phyloP scores from a whole-genome alignment of 202 grass and related monocot species.

The Zoysia matrella region DNA sequence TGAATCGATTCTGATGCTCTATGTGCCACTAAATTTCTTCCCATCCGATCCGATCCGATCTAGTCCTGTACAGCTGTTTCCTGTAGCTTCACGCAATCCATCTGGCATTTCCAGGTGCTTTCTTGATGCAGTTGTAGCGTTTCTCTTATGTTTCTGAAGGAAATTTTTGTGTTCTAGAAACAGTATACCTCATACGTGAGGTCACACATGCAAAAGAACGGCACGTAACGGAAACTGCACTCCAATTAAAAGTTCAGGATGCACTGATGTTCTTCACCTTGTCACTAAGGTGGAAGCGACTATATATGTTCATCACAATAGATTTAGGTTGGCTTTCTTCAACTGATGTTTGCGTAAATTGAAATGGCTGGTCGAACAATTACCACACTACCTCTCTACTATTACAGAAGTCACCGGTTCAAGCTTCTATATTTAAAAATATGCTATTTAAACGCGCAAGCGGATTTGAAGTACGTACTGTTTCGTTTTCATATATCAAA shows the following conservation, averaged over 20 bases:
- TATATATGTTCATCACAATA: neutral
- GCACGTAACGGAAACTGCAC: neutral
- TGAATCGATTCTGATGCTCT: slow-evolving; percentile 23
- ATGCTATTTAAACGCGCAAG: neutral
- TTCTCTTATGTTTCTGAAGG: neutral
- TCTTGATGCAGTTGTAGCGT: neutral
- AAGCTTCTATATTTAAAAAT: neutral
- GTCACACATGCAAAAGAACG: slow-evolving; percentile 14
- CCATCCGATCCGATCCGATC: neutral
- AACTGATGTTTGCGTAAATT: neutral
- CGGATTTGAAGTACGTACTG: neutral
- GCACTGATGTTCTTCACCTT: neutral
- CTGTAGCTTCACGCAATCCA: neutral
- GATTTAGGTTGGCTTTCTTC: neutral
- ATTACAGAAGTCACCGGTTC: neutral
- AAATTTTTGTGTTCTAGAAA: neutral
- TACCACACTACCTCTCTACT: neutral
- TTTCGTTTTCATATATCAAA: neutral
- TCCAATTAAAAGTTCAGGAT: neutral
- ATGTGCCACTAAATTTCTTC: slow-evolving; percentile 9
- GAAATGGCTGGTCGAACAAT: neutral
- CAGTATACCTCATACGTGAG: neutral
- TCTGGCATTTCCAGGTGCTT: neutral
- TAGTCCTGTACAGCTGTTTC: neutral
- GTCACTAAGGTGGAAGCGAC: neutral